These are phyloP conservation scores for Penicillium sp. DNA, from an alignment of 2,329 filamentous ascomycete genomes.

Conservation along the genomic window DNA sequence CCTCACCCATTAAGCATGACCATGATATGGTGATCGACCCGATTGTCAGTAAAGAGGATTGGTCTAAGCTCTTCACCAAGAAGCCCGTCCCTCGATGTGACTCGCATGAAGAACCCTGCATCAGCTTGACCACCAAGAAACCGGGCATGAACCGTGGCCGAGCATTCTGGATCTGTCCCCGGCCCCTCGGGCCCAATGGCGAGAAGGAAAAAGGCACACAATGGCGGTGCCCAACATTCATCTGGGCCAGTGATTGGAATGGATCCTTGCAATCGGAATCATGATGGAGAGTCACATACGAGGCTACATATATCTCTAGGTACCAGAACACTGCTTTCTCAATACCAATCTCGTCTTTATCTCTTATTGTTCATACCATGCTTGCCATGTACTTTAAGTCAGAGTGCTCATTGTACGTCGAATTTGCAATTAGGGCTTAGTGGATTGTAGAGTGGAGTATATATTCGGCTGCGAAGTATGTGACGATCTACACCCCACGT, in stretches of 20 bases:
- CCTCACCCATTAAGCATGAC: conserved; percentile 25
- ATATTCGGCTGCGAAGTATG: background rate
- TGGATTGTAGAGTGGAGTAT: background rate
- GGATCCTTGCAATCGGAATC: conserved; percentile 14
- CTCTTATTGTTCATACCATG: background rate
- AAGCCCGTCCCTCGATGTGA: conserved; percentile 76
- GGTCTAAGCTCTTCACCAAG: conserved; percentile 80
- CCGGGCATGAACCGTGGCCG: conserved; percentile 75
- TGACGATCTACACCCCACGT: background rate
- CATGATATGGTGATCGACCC: conserved; percentile 61
- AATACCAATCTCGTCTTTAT: background rate
- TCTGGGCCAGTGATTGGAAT: conserved; percentile 66
- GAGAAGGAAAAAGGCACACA: conserved; percentile 79
- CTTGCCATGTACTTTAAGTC: too few species aligned
- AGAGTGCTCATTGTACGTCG: too few species aligned
- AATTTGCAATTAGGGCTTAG: background rate
- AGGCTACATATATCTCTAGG: background rate
- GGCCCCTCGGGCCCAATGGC: conserved; percentile 83
- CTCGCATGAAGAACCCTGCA: conserved; percentile 78
- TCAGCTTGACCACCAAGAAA: conserved; percentile 82
- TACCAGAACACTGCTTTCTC: background rate
- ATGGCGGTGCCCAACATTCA: conserved; percentile 87
- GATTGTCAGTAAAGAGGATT: conserved; percentile 73
- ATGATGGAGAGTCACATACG: conserved; percentile 1
- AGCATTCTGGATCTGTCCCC: conserved; percentile 66